phyloP scores from a whole-genome alignment of 2,329 filamentous ascomycete species.

The Fusarium temperatum region DNA sequence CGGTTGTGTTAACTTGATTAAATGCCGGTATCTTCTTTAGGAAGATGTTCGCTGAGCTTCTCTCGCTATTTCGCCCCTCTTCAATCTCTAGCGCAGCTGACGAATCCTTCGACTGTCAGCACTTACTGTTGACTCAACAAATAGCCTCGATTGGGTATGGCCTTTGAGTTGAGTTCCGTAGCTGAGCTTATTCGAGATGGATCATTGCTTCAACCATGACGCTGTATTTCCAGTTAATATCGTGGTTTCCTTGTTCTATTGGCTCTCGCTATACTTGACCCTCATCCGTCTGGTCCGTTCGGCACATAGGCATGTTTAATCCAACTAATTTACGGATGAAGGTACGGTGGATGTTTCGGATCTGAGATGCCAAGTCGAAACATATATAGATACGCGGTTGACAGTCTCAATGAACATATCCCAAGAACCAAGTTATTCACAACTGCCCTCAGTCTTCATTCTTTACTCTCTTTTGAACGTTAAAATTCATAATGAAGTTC shows the following conservation, averaged over 20 bases:
- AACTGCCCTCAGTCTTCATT: too few species aligned
- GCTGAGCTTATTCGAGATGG: neutral
- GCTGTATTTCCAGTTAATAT: neutral
- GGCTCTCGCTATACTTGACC: neutral
- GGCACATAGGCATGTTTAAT: neutral
- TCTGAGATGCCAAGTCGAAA: neutral
- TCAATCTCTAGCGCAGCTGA: neutral
- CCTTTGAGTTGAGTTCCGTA: neutral
- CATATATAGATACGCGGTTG: neutral
- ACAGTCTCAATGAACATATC: neutral
- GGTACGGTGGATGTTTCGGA: neutral
- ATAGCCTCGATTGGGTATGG: neutral
- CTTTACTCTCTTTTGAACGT: too few species aligned
- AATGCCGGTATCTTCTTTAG: neutral
- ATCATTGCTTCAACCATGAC: neutral
- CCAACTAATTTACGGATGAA: neutral
- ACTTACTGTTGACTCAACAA: neutral
- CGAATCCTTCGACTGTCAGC: neutral
- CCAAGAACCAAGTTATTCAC: neutral
- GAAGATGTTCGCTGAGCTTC: neutral
- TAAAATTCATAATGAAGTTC: neutral
- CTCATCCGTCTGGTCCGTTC: neutral
- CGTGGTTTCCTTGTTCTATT: neutral
- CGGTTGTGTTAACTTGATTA: rapidly evolving
- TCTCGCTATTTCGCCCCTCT: too few species aligned